These are phyloP conservation scores for Dactylonectria macrodidyma DNA, from an alignment of 2,329 filamentous ascomycete genomes.

Conservation along the genomic window DNA sequence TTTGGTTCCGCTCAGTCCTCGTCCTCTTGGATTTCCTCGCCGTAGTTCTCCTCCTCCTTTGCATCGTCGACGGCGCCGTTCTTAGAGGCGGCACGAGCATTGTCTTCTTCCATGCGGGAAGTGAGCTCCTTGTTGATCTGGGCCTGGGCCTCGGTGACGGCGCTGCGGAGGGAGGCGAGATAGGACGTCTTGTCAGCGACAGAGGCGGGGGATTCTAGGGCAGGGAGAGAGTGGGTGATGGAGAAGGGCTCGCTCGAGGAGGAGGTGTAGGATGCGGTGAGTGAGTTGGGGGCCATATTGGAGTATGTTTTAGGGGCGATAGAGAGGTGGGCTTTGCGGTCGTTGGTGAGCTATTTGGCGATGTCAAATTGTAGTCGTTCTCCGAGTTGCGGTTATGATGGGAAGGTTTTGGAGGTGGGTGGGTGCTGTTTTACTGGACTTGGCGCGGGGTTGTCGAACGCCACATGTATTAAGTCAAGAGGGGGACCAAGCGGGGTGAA, in stretches of 20 bases:
- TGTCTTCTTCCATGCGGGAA: conserved; percentile 81
- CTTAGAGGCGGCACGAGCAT: conserved; percentile 59
- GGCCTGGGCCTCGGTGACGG: conserved; percentile 73
- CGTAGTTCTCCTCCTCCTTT: conserved; percentile 84
- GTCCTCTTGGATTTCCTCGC: conserved; percentile 84
- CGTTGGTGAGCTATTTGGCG: conserved; percentile 1
- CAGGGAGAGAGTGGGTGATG: conserved; percentile 54
- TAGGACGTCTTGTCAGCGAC: conserved; percentile 70
- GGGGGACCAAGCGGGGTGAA: too few species aligned
- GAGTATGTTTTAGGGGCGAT: not conserved
- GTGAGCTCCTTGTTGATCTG: conserved; percentile 81
- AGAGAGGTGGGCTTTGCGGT: conserved; percentile 3
- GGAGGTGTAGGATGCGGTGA: conserved; percentile 70
- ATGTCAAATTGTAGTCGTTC: not conserved
- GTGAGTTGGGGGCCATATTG: conserved; percentile 35
- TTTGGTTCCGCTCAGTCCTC: conserved; percentile 53
- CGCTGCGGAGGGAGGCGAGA: conserved; percentile 70
- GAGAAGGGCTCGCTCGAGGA: conserved; percentile 64
- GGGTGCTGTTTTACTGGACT: conserved; percentile 7
- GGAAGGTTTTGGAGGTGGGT: conserved; percentile 23
- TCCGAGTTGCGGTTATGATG: not conserved
- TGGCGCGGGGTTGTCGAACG: conserved; percentile 42
- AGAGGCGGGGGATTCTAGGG: conserved; percentile 52
- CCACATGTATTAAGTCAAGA: conserved; percentile 23
- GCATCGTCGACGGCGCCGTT: conserved; percentile 62